Evolutionary conservation across 2,329 filamentous ascomycete species (phyloP), one percentile per base, ranked within the genome.

Genomic region (Aspergillus sergii): DNA sequence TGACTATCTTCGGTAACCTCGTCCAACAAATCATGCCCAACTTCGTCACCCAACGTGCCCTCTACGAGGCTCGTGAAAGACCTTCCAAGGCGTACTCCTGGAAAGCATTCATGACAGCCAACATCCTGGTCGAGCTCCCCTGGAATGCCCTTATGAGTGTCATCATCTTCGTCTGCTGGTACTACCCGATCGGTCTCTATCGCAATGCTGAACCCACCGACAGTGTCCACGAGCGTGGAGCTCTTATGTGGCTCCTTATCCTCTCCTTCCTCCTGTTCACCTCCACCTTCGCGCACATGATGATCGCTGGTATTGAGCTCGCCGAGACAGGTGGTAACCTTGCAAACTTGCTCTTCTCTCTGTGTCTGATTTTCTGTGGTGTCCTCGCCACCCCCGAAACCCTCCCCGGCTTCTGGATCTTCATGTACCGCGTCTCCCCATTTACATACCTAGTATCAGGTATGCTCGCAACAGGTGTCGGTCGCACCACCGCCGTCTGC

Each of bases 331-430:
- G 89, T 6, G 86, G 85, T 7, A 87, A 85, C 54, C 75, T 92
- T 21, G 87, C 87, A 58, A 87, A 86, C 8, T 73, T 91, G 32
- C 72, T 89, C 19, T 84, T 86, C 64, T 81, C 86, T 30, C 82
- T 90, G 73, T 84, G 81, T 65, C 78, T 88, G 43, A 81, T 87
- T 61, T 90, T 90, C 80, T 86, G 84, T 69, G 78, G 77, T 73
- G 77, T 79, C 60, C 73, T 79, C 64, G 87, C 89, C 60, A 76
- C 84, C 0, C 86, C 88, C 0, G 63, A 72, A 2, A 78, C 83
- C 1, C 82, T 93, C 2, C 90, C 90, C 0, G 83, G 86, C 1
- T 93, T 93, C 81, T 93, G 91, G 91, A 87, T 88, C 68, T 93
- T 92, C 80, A 92, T 92, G 89, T 91, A 92, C 77, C 84, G 86